Base-by-base conservation (phyloP, 1,284 basidiomycete species). In the Pseudozyma hubeiensis region DNA sequence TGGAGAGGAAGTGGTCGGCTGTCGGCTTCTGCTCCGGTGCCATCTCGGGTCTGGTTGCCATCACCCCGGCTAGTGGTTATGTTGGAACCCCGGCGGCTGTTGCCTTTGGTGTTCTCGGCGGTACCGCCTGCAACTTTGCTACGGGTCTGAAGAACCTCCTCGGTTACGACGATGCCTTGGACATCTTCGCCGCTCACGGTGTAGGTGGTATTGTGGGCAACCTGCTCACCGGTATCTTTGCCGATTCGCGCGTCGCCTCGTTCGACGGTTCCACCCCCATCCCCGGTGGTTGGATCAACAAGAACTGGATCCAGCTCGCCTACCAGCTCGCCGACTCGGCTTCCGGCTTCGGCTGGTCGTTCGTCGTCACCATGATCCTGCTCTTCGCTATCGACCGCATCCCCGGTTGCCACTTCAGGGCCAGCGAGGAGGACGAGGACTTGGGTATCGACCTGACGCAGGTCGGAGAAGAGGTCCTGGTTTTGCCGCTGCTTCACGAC, bases 21-120 rank as follows among this genome's bases (percentile, higher is more conserved):
- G 93, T 99, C 69, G 94, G 94, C 14, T 96, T 99, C 87, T 99
- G 96, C 87, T 94, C 93, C 4, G 96, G 96, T 55, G 94, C 93
- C 62, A 91, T 98, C 75, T 88, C 91, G 13, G 94, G 94, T 55
- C 89, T 97, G 11, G 93, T 93, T 34, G 92, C 91, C 34, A 74
- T 77, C 75, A 74, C 75, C 14, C 76, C 95, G 14, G 95, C 89
- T 7, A 92, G 93, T 17, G 81, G 79, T 51, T 83, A 77, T 65
- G 80, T 83, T n/a, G 82, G 77, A 29, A 78, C 79, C 6, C 79
- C 80, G 3, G 78, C 79, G 0, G 65, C 81, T 11, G 64, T 83
- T 10, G 80, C 78, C 29, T 80, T 83, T 50, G 81, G 96, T 54
- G 88, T 96, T 81, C 86, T 94, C 78, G 91, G 91, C 4, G 94